Percentiles rank a stretch among this genome's conserved stretches.
Evolutionary conservation across 257 asterid species (phyloP).

Genomic region (Solanum chaucha): DNA sequence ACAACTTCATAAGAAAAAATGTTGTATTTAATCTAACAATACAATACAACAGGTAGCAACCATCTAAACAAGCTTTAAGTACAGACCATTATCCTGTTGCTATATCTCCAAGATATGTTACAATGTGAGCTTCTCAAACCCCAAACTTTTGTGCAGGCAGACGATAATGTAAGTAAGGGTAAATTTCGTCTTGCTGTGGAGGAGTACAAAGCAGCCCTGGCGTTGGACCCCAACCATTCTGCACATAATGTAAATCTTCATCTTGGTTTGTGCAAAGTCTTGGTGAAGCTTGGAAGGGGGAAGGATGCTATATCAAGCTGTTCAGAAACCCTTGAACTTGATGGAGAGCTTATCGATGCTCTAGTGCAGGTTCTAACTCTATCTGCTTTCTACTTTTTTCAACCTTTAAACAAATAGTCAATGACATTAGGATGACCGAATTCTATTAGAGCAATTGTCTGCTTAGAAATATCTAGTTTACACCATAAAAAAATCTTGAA

Average conservation of each 20-base stretch:
- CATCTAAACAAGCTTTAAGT: too few relatives aligned
- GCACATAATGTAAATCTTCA: constrained; percentile 73
- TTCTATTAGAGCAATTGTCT: neutral
- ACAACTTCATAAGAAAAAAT: neutral
- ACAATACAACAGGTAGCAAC: too few relatives aligned
- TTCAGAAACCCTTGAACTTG: constrained; percentile 69
- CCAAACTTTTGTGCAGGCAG: constrained; percentile 55
- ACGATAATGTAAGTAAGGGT: constrained; percentile 82
- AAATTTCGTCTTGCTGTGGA: constrained; percentile 86
- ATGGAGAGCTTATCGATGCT: constrained; percentile 77
- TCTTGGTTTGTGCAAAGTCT: constrained; percentile 79
- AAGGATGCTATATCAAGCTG: constrained; percentile 79
- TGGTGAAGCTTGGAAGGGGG: constrained; percentile 88
- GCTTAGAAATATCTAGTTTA: neutral
- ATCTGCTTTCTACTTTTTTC: neutral
- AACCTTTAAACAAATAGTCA: neutral
- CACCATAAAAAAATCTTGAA: neutral
- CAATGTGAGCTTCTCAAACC: neutral
- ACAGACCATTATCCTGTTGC: too few relatives aligned
- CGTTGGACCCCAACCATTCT: constrained; percentile 74
- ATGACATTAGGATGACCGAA: neutral
- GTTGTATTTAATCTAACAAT: too few relatives aligned
- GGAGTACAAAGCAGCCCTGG: constrained; percentile 69
- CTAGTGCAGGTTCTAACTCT: constrained; percentile 54
- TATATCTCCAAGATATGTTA: too few relatives aligned